Evolutionary conservation across 192 early-diverging fungal species (phyloP).

Genomic region (Dispira simplex): DNA sequence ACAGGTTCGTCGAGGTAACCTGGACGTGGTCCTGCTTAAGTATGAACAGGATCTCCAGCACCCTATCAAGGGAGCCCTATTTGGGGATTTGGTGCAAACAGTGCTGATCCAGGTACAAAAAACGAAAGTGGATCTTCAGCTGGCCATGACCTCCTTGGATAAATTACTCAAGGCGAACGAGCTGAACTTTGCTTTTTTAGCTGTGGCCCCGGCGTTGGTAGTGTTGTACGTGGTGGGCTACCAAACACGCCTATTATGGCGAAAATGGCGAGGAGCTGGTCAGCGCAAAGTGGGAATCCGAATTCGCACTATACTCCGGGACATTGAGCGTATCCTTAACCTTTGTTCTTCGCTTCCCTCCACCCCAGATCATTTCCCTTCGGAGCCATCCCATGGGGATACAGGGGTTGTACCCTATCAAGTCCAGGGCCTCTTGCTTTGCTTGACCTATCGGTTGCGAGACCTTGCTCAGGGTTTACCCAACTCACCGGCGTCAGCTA

Average conservation of each 20-base stretch:
- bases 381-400: not conserved
- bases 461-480: conserved; percentile 28
- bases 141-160: conserved; percentile 84
- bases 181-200: conserved; percentile 86
- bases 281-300: conserved; percentile 23
- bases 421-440: conserved; percentile 6
- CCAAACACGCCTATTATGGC: conserved; percentile 22
- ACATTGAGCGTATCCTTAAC: conserved; percentile 42
- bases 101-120: conserved; percentile 81
- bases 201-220: conserved; percentile 54
- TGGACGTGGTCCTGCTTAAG: conserved; percentile 55
- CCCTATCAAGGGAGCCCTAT: conserved; percentile 28
- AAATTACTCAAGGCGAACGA: conserved; percentile 88
- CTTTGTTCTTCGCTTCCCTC: conserved; percentile 11
- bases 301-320: conserved; percentile 34
- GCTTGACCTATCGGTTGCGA: not conserved
- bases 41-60: conserved; percentile 62
- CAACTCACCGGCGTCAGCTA: conserved; percentile 15
- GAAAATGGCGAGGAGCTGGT: conserved; percentile 21
- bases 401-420: not conserved
- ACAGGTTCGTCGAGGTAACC: conserved; percentile 58
- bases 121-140: conserved; percentile 83
- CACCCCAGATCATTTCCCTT: conserved; percentile 3
- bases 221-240: conserved; percentile 30
- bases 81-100: conserved; percentile 51